phyloP scores from a whole-genome alignment of 345 rosid species.

The Lenwebbia sp. region DNA sequence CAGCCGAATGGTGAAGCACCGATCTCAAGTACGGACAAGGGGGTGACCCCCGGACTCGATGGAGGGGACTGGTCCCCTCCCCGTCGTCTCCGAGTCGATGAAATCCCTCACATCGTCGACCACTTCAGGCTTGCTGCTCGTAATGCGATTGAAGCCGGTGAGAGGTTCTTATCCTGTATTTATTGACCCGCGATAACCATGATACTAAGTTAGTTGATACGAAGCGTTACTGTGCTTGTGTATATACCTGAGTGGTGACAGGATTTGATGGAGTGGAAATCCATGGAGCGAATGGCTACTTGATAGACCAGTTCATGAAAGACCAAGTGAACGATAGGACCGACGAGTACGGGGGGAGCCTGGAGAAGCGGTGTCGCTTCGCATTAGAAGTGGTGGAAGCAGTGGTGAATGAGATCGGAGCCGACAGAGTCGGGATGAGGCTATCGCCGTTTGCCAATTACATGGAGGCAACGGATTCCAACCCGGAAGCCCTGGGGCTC shows the following conservation, averaged over 20 bases:
- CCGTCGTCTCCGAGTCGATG: constrained; percentile 21
- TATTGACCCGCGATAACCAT: background rate
- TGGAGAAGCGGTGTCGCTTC: constrained; percentile 10
- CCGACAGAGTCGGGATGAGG: constrained; percentile 3
- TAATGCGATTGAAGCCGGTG: constrained; percentile 54
- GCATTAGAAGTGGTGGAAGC: constrained; percentile 3
- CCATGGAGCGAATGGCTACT: constrained; percentile 20
- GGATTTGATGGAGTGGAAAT: constrained; percentile 27
- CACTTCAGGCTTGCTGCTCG: constrained; percentile 43
- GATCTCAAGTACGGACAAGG: constrained; percentile 29
- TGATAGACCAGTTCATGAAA: constrained; percentile 43
- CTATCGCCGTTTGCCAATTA: constrained; percentile 9
- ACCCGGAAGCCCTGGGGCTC: constrained; percentile 15
- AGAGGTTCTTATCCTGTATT: background rate
- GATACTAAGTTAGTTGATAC: background rate
- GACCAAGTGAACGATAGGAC: constrained; percentile 25
- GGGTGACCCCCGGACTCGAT: constrained; percentile 8
- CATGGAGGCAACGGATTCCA: constrained; percentile 10
- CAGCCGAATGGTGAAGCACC: constrained; percentile 42
- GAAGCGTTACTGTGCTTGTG: too few species aligned
- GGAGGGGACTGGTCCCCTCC: constrained; percentile 29
- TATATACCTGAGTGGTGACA: background rate
- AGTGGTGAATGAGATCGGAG: constrained; percentile 6
- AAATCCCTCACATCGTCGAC: constrained; percentile 24
- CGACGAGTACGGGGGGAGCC: constrained; percentile 19